phyloP scores from a whole-genome alignment of 345 rosid species.

The Erysimum cheiranthoides region DNA sequence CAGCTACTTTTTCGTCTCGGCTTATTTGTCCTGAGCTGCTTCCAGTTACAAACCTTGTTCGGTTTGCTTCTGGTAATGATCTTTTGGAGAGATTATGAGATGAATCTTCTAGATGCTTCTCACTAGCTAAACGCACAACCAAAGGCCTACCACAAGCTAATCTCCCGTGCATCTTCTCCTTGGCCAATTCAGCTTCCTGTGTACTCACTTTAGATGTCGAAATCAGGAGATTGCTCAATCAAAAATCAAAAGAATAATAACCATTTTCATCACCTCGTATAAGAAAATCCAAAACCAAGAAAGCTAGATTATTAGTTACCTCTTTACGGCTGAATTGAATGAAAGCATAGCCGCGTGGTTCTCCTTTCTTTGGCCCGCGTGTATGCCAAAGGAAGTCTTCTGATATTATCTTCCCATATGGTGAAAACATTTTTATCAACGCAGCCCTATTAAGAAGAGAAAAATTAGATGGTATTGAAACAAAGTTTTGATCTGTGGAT shows the following conservation, averaged over 20 bases:
- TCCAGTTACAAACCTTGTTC: constrained; percentile 46
- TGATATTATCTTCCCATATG: constrained; percentile 80
- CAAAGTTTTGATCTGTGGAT: neutral
- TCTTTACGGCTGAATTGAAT: constrained; percentile 76
- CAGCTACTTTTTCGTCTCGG: constrained; percentile 75
- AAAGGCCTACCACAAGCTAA: constrained; percentile 90
- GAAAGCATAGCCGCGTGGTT: constrained; percentile 90
- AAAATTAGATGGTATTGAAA: neutral
- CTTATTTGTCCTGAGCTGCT: constrained; percentile 61
- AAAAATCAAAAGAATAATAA: neutral
- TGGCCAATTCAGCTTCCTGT: constrained; percentile 96
- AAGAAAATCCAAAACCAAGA: neutral
- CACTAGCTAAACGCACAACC: constrained; percentile 83
- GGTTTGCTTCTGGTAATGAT: constrained; percentile 47
- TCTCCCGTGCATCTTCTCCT: constrained; percentile 94
- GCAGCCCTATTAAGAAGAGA: constrained; percentile 63
- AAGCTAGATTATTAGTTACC: constrained; percentile 58
- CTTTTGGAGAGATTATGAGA: constrained; percentile 48
- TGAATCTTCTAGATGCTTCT: constrained; percentile 59
- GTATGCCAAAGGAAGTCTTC: constrained; percentile 97
- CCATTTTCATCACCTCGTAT: neutral
- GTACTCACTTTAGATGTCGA: constrained; percentile 78
- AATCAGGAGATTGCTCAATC: constrained; percentile 58
- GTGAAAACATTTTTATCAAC: constrained; percentile 88
- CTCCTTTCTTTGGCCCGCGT: constrained; percentile 90